Percentiles rank a stretch among this genome's conserved stretches.
These are phyloP conservation scores for Spergularia marina DNA, from an alignment of 148 eudicot genomes.

Conservation along the genomic window DNA sequence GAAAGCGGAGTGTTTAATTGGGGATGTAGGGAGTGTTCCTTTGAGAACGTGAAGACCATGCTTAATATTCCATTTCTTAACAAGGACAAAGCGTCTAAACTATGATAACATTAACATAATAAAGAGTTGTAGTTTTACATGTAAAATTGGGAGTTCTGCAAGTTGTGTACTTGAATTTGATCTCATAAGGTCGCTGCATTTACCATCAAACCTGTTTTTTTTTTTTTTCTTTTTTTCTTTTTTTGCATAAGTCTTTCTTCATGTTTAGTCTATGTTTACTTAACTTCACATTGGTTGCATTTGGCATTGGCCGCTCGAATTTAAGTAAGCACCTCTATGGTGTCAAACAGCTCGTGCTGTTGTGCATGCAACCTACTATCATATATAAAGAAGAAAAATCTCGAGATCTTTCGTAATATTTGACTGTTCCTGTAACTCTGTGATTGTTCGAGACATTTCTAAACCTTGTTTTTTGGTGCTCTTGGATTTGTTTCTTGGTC, in stretches of 20 bases:
- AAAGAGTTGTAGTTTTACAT: background rate
- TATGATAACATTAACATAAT: background rate
- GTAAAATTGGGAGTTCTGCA: background rate
- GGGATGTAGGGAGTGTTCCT: no score
- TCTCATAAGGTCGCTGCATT: background rate
- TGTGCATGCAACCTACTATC: background rate
- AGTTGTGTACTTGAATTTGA: background rate
- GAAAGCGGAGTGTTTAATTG: no score
- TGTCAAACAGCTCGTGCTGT: background rate
- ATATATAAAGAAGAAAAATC: background rate
- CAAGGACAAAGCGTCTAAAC: no score
- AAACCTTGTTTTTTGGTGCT: background rate
- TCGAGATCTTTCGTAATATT: background rate
- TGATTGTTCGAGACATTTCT: background rate
- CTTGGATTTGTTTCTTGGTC: background rate
- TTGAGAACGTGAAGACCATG: no score
- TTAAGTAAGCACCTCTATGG: background rate
- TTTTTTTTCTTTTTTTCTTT: background rate
- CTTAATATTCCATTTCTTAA: no score
- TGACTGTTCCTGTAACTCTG: background rate
- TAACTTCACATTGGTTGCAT: background rate
- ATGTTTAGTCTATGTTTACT: background rate
- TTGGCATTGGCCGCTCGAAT: background rate
- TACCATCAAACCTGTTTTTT: no score
- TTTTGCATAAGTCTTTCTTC: background rate